Evolutionary conservation across 768 basidiomycete species (phyloP), one percentile per base, ranked within the genome.

Genomic region (Russula abietina): DNA sequence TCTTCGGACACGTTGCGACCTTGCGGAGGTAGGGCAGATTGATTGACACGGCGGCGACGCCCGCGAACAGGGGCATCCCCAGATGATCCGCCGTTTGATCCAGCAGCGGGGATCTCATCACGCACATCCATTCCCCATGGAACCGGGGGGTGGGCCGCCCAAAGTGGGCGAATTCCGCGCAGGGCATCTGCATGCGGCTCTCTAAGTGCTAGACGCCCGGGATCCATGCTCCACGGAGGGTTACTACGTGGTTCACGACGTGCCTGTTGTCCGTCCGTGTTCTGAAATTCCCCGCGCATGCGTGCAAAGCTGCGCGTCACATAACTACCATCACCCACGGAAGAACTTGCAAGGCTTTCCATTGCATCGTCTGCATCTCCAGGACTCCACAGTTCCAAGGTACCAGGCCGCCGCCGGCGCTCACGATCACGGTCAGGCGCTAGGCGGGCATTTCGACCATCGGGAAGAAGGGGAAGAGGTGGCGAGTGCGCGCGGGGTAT

Each of bases 31-130:
- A 64, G 24, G 36, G 48, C 41, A 14, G 58, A 48, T 33, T 59
- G 62, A 53, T 64, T 64, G 53, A n/a, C 57, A 50, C 62, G 63
- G 33, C 63, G 63, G 11, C 63, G 63, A 17, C 63, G 63, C 28
- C 63, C 63, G 2, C 58, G 58, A 4, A 32, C 24, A 12, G 49
- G 41, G 19, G 54, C 41, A 36, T 64, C 63, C 30, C 19, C 6
- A 17, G 46, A 17, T 49, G 62, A 14, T 22, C 38, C 39, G 10
- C 32, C 54, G 6, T 26, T 45, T 43, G 58, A 51, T 5, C 57
- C 58, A 3, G 46, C 24, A 28, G 24, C 24, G 17, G 43, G 39
- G 8, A 45, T 56, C 41, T 60, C 63, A 28, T 60, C 49, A 19
- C 54, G 58, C 10, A 6, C 39, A 38, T 55, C 63, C 1, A n/a